A percentile compares a stretch with the other conserved stretches of the same genome.
Conservation (phyloP, 2,329 filamentous ascomycete genomes). For the Aspergillus tanneri region DNA sequence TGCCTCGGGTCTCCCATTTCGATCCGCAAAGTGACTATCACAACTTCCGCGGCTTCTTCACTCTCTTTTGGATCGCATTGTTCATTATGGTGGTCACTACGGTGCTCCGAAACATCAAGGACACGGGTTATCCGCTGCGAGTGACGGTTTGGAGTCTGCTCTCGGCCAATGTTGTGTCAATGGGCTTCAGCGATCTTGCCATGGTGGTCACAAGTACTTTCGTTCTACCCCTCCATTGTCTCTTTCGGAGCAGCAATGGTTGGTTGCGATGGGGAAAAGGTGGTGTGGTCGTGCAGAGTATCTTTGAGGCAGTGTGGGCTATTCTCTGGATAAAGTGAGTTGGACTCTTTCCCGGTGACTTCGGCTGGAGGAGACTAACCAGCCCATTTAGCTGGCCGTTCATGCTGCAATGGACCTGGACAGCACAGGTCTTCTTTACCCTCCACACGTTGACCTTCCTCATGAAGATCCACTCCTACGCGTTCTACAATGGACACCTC, state of each 20-base stretch:
- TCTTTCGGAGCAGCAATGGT: constrained; percentile 59
- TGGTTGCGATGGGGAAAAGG: constrained; percentile 69
- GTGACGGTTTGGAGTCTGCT: constrained; percentile 87
- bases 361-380: constrained; percentile 11
- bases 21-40: constrained; percentile 87
- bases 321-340: constrained; percentile 70
- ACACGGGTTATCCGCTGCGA: constrained; percentile 82
- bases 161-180: constrained; percentile 82
- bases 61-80: constrained; percentile 95
- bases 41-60: constrained; percentile 96
- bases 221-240: constrained; percentile 69
- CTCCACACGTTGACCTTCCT: constrained; percentile 86
- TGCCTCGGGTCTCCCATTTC: constrained; percentile 89
- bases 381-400: constrained; percentile 66
- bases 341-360: neutral
- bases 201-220: constrained; percentile 79
- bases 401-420: constrained; percentile 88
- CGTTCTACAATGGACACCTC: constrained; percentile 96
- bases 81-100: constrained; percentile 96
- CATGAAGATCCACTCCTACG: constrained; percentile 99
- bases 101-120: constrained; percentile 89
- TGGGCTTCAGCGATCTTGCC: constrained; percentile 76
- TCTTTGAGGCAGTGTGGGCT: constrained; percentile 79
- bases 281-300: constrained; percentile 79
- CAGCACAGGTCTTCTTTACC: constrained; percentile 89